Evolutionary conservation across 371 early-diverging fungal genomes (phyloP).

Genomic region (Rhizopus sp.): DNA sequence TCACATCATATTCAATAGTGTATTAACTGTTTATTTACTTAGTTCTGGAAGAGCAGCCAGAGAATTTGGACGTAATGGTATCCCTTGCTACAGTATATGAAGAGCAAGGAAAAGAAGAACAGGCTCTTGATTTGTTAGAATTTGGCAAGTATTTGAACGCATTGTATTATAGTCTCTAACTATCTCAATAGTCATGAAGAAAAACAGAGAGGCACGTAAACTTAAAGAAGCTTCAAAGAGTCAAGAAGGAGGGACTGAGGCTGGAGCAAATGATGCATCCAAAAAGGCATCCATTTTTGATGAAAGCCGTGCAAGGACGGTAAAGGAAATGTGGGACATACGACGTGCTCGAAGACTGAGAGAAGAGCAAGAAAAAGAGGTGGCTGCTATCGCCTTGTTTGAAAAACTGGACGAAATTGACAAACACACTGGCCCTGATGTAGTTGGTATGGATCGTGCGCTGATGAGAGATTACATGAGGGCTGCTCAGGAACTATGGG

Average conservation of each 20-base stretch:
- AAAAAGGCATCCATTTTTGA: slow-evolving; percentile 33
- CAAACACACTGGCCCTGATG: slow-evolving; percentile 20
- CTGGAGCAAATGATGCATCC: neutral
- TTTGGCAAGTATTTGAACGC: slow-evolving; percentile 36
- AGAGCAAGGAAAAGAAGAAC: slow-evolving; percentile 76
- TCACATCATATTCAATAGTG: neutral
- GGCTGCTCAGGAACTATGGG: slow-evolving; percentile 48
- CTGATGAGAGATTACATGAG: slow-evolving; percentile 54
- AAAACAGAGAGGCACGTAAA: slow-evolving; percentile 29
- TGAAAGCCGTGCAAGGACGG: slow-evolving; percentile 10
- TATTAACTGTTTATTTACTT: neutral
- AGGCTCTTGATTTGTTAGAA: slow-evolving; percentile 67
- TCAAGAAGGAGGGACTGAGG: neutral
- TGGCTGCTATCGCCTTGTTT: slow-evolving; percentile 17
- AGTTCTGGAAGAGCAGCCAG: slow-evolving; percentile 57
- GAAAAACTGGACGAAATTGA: slow-evolving; percentile 39
- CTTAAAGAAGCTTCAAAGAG: slow-evolving; percentile 13
- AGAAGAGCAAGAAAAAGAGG: slow-evolving; percentile 28
- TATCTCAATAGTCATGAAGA: slow-evolving; percentile 33
- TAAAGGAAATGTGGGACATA: slow-evolving; percentile 9
- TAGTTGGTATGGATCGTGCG: slow-evolving; percentile 23
- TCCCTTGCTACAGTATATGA: slow-evolving; percentile 84
- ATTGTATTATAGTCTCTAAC: neutral
- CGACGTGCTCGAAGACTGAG: slow-evolving; percentile 2
- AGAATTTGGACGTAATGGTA: slow-evolving; percentile 75